Percentiles rank a stretch among this genome's conserved stretches.
These are phyloP conservation scores for Hermanozyma aechmeae DNA, from an alignment of 805 yeast species.

Conservation along the genomic window DNA sequence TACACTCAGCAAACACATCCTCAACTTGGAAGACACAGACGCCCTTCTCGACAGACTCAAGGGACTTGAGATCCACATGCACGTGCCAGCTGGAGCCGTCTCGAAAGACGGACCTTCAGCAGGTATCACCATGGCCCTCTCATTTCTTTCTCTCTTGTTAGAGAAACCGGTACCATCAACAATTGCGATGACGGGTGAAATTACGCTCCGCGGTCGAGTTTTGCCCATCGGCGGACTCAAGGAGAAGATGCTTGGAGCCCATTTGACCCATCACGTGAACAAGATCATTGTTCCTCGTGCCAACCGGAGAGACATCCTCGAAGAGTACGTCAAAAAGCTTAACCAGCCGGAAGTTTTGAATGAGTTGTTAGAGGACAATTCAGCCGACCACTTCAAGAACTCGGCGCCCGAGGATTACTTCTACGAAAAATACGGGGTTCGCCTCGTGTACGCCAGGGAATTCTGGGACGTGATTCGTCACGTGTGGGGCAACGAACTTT, in stretches of 20 bases:
- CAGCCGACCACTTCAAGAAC: constrained; percentile 18
- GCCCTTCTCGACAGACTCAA: constrained; percentile 35
- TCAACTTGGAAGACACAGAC: constrained; percentile 20
- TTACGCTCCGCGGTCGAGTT: constrained; percentile 68
- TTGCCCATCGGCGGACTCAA: constrained; percentile 77
- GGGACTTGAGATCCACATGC: constrained; percentile 46
- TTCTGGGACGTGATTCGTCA: constrained; percentile 66
- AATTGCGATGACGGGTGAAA: constrained; percentile 83
- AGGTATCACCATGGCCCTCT: constrained; percentile 41
- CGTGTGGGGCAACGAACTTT: constrained; percentile 55
- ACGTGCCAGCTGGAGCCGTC: constrained; percentile 41
- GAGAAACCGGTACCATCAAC: constrained; percentile 35
- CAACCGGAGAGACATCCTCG: constrained; percentile 61
- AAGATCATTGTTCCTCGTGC: constrained; percentile 62
- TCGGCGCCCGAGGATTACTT: constrained; percentile 44
- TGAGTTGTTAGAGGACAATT: constrained; percentile 28
- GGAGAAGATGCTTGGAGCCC: constrained; percentile 74
- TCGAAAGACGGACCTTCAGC: constrained; percentile 43
- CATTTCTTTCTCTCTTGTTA: constrained; percentile 34
- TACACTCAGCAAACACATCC: constrained; percentile 28
- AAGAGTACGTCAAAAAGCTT: constrained; percentile 35
- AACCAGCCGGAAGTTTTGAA: constrained; percentile 25
- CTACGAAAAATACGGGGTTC: constrained; percentile 45
- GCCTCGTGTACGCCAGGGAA: constrained; percentile 58
- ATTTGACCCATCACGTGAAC: constrained; percentile 47